Evolutionary conservation across 345 rosid genomes (phyloP).

Genomic region (Ailanthus altissimus): DNA sequence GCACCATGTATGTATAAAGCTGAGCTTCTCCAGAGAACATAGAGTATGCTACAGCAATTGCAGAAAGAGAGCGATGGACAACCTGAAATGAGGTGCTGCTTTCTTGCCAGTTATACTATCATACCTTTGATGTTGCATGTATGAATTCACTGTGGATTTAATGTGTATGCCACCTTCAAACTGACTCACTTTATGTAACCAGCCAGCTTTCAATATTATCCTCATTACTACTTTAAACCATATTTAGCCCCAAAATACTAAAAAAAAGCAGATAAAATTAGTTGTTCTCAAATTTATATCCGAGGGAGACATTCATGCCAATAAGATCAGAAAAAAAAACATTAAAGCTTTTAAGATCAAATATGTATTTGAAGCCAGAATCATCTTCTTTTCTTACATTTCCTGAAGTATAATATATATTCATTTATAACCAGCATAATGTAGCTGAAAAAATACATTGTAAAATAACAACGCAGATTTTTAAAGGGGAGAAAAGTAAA

Average conservation of each 20-base stretch:
- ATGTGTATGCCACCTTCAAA: neutral
- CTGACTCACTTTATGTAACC: neutral
- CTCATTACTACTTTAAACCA: neutral
- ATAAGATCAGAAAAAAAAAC: neutral
- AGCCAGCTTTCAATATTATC: neutral
- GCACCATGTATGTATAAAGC: constrained; percentile 76
- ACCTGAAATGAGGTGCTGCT: constrained; percentile 47
- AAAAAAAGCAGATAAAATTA: neutral
- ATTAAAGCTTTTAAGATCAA: constrained; percentile 1
- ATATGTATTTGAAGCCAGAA: neutral
- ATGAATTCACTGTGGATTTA: neutral
- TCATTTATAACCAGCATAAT: constrained; percentile 7
- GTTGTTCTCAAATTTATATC: neutral
- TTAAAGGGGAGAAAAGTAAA: neutral
- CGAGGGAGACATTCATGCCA: neutral
- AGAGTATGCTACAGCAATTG: constrained; percentile 64
- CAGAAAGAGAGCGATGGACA: constrained; percentile 74
- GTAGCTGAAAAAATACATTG: neutral
- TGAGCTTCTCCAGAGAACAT: constrained; percentile 81
- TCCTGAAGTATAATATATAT: neutral
- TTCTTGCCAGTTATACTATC: constrained; percentile 6
- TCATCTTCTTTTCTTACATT: neutral
- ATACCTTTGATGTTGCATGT: neutral
- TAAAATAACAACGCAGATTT: no score
- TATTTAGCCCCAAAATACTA: neutral